These are phyloP conservation scores for Fusarium dlaminii DNA, from an alignment of 2,329 filamentous ascomycete genomes.

Conservation along the genomic window DNA sequence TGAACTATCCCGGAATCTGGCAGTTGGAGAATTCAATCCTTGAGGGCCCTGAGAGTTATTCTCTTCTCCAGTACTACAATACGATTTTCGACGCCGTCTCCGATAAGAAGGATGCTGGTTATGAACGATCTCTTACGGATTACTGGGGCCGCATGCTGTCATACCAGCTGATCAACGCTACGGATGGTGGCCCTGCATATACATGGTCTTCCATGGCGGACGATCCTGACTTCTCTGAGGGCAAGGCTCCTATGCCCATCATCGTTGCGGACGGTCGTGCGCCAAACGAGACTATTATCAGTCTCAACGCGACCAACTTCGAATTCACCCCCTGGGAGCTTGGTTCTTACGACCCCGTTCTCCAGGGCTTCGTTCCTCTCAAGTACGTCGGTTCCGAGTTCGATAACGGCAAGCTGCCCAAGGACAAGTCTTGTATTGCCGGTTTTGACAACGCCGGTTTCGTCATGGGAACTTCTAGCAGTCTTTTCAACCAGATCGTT, in stretches of 20 bases:
- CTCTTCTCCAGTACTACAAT: conserved; percentile 52
- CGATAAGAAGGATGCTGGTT: conserved; percentile 53
- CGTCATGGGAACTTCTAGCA: conserved; percentile 83
- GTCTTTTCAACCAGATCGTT: conserved; percentile 77
- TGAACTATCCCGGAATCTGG: conserved; percentile 52
- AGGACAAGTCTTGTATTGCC: conserved; percentile 57
- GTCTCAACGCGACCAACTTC: conserved; percentile 68
- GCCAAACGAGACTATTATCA: conserved; percentile 55
- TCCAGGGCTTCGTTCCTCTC: conserved; percentile 68
- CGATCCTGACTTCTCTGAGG: conserved; percentile 54
- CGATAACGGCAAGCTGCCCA: conserved; percentile 56
- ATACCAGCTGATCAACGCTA: conserved; percentile 83
- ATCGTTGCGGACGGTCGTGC: conserved; percentile 59
- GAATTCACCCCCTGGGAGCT: conserved; percentile 75
- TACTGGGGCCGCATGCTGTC: conserved; percentile 89
- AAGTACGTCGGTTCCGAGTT: conserved; percentile 69
- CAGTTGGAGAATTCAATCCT: conserved; percentile 55
- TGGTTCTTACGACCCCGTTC: conserved; percentile 69
- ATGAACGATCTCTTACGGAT: conserved; percentile 78
- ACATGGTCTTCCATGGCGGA: conserved; percentile 79
- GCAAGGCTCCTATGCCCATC: conserved; percentile 58
- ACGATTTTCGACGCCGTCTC: conserved; percentile 48
- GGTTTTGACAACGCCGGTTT: conserved; percentile 85
- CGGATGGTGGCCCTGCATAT: conserved; percentile 76
- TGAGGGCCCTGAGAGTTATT: conserved; percentile 50